Percentiles rank a stretch among this genome's conserved stretches.
These are phyloP conservation scores for Pseudocercospora fuligena DNA, from an alignment of 2,329 filamentous ascomycete genomes.

Conservation along the genomic window DNA sequence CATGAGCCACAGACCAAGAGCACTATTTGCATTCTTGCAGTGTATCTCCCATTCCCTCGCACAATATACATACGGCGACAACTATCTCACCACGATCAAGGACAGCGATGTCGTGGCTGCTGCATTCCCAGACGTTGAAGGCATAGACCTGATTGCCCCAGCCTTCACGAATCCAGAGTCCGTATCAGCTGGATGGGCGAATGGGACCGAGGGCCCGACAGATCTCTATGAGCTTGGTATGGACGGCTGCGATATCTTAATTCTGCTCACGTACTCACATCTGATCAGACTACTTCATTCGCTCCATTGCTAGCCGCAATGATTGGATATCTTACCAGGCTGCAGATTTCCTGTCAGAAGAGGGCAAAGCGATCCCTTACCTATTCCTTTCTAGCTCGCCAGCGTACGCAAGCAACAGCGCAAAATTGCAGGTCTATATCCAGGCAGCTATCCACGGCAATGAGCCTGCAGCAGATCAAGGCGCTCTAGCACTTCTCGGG, in stretches of 20 bases:
- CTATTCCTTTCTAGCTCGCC: background rate
- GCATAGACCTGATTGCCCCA: background rate
- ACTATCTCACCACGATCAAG: background rate
- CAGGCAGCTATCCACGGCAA: background rate
- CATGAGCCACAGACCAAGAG: background rate
- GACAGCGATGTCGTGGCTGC: background rate
- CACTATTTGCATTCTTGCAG: background rate
- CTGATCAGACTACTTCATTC: background rate
- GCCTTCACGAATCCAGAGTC: background rate
- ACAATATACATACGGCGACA: background rate
- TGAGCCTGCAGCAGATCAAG: background rate
- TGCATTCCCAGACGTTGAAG: background rate
- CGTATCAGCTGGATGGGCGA: background rate
- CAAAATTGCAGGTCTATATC: background rate
- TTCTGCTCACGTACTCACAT: background rate
- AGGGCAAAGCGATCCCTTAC: background rate
- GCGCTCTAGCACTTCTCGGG: background rate
- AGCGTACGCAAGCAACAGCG: background rate
- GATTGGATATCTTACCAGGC: background rate
- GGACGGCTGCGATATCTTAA: background rate
- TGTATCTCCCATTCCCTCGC: background rate
- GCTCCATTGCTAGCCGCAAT: background rate
- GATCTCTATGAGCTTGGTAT: background rate
- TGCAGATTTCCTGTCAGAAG: background rate
- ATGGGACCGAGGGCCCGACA: background rate